These are phyloP conservation scores for Pichia paraexigua DNA, from an alignment of 805 yeast species.

Conservation along the genomic window DNA sequence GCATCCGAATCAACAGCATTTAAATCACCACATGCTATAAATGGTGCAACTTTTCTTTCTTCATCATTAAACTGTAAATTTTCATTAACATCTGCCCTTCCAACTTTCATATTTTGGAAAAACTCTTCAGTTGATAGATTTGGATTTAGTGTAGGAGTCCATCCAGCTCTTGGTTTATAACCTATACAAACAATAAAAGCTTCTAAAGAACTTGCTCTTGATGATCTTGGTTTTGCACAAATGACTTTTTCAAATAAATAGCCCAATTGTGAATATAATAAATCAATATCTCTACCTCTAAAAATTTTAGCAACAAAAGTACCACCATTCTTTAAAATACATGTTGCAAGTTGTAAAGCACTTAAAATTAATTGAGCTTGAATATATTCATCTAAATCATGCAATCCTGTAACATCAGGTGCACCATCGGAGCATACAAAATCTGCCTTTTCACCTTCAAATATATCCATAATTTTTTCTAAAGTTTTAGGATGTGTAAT, in stretches of 20 bases:
- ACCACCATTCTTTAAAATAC: conserved; percentile 84
- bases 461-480: conserved; percentile 61
- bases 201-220: conserved; percentile 90
- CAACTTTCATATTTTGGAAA: conserved; percentile 56
- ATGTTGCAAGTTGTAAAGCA: conserved; percentile 86
- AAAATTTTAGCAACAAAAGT: conserved; percentile 93
- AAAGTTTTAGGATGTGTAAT: conserved; percentile 93
- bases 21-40: conserved; percentile 91
- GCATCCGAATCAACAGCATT: conserved; percentile 88
- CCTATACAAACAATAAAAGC: conserved; percentile 90
- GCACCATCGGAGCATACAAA: conserved; percentile 97
- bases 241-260: conserved; percentile 76
- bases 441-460: conserved; percentile 91
- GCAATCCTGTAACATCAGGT: conserved; percentile 96
- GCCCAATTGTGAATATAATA: conserved; percentile 88
- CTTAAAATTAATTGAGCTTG: conserved; percentile 91
- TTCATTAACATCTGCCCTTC: conserved; percentile 42
- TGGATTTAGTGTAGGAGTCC: conserved; percentile 60
- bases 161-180: conserved; percentile 72
- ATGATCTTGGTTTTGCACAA: conserved; percentile 94
- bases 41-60: conserved; percentile 77
- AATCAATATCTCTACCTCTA: conserved; percentile 91
- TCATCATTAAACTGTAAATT: conserved; percentile 45
- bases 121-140: conserved; percentile 69
- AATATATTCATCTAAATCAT: conserved; percentile 92